phyloP scores from a whole-genome alignment of 306 rosid species.

The Albizia julibrissin region DNA sequence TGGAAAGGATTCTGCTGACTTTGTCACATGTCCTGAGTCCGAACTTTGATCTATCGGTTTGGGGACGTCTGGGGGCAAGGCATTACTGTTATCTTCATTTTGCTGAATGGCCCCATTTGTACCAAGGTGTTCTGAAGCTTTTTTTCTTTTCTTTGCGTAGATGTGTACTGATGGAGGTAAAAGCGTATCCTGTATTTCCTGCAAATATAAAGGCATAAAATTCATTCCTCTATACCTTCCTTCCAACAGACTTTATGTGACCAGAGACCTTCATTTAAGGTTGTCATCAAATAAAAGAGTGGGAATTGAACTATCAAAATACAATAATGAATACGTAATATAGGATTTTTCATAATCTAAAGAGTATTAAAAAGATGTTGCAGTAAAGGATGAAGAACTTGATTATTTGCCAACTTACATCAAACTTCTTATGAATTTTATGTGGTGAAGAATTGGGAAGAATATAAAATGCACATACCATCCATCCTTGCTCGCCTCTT shows the following conservation, averaged over 20 bases:
- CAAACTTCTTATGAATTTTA: conserved; percentile 11
- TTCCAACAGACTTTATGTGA: neutral
- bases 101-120: conserved; percentile 56
- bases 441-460: conserved; percentile 13
- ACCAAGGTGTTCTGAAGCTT: conserved; percentile 46
- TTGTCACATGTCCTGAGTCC: conserved; percentile 38
- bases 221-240: conserved; percentile 8
- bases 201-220: conserved; percentile 36
- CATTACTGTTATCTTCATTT: conserved; percentile 34
- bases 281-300: neutral
- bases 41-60: conserved; percentile 36
- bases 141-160: neutral
- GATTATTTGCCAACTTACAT: conserved; percentile 8
- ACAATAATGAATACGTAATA: conserved; percentile 9
- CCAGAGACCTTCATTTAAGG: neutral
- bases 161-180: conserved; percentile 86
- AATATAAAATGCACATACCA: conserved; percentile 51
- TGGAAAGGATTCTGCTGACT: conserved; percentile 37
- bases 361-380: neutral
- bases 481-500: conserved; percentile 86
- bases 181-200: conserved; percentile 81
- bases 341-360: conserved; percentile 11
- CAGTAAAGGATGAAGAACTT: conserved; percentile 11
- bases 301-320: neutral
- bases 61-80: conserved; percentile 38